These are phyloP conservation scores for Cryptomeria japonica DNA, from an alignment of 75 land plant genomes.

Conservation along the genomic window DNA sequence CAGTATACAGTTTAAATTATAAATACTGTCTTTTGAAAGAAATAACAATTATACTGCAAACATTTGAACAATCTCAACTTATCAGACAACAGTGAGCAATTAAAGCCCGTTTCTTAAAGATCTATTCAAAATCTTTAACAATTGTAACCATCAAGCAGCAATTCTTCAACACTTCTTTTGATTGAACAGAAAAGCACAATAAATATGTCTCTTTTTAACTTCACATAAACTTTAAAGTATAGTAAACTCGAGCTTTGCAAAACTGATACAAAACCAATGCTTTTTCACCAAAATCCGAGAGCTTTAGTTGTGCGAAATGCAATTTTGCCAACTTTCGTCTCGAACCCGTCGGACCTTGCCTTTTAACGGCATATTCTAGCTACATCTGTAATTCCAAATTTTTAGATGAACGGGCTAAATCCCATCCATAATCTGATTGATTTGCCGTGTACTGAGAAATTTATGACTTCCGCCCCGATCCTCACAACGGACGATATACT, in stretches of 20 bases:
- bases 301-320: background rate
- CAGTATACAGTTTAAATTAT: background rate
- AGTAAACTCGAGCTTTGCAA: background rate
- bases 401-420: too few species aligned
- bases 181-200: background rate
- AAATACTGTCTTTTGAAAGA: background rate
- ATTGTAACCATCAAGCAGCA: background rate
- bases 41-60: background rate
- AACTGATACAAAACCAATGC: background rate
- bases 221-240: background rate
- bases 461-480: too few species aligned
- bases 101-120: background rate
- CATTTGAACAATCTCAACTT: background rate
- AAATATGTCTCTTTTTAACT: background rate
- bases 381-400: too few species aligned
- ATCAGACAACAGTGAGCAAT: background rate
- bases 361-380: too few species aligned
- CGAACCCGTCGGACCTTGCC: background rate
- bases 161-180: background rate
- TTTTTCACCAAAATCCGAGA: background rate
- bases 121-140: background rate
- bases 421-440: too few species aligned
- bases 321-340: too few species aligned
- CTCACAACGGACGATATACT: too few species aligned
- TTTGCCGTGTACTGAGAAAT: too few species aligned